Evolutionary conservation across 2,329 filamentous ascomycete genomes (phyloP).

Genomic region (Aspergillus quadricinctus): DNA sequence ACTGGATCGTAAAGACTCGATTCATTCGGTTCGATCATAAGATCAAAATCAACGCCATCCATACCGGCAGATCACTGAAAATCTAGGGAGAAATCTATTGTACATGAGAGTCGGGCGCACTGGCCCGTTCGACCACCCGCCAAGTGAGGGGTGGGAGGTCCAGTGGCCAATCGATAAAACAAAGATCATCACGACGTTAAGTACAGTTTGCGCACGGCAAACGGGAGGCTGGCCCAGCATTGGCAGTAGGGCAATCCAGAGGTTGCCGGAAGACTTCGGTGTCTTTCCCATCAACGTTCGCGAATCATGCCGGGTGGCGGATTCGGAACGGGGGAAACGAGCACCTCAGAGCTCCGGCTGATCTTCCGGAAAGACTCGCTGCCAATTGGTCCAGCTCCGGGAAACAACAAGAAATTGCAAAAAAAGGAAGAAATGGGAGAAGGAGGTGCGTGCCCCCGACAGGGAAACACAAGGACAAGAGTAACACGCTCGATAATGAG

Average conservation of each 20-base stretch:
- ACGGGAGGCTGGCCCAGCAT: not conserved
- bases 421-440: not conserved
- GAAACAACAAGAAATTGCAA: conserved; percentile 3
- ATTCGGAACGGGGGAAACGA: not conserved
- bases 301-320: not conserved
- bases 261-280: not conserved
- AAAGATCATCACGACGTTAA: not conserved
- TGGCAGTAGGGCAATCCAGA: not conserved
- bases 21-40: not conserved
- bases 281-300: not conserved
- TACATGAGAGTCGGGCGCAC: not conserved
- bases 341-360: not conserved
- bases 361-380: not conserved
- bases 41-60: not conserved
- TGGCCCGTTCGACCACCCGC: not conserved
- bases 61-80: not conserved
- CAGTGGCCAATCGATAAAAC: not conserved
- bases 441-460: not conserved
- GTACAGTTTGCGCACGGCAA: not conserved
- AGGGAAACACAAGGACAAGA: not conserved
- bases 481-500: not conserved
- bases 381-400: not conserved
- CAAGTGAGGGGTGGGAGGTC: not conserved
- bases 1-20: not conserved
- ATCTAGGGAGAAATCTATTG: not conserved